Conservation (phyloP, 768 basidiomycete species). For the Pisolithus sp. region DNA sequence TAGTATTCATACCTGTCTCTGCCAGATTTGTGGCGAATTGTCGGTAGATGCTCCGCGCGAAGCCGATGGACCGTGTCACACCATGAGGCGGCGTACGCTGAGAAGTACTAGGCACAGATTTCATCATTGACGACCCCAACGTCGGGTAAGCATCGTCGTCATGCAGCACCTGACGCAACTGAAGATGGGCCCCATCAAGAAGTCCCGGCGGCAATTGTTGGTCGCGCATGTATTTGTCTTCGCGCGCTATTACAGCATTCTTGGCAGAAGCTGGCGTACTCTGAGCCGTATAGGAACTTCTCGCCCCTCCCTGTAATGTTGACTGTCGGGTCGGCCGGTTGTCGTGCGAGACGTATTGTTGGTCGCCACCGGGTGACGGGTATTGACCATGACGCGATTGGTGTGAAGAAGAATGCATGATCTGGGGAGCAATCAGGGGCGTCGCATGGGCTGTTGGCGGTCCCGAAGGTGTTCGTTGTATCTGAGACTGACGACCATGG, state of each 20-base stretch:
- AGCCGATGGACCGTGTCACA: constrained; percentile 8
- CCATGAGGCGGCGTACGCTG: constrained; percentile 19
- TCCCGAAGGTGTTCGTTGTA: constrained; percentile 16
- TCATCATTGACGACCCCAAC: constrained; percentile 23
- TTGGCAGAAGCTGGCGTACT: constrained; percentile 17
- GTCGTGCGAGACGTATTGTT: constrained; percentile 9
- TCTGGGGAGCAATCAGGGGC: constrained; percentile 16
- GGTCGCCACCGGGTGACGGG: constrained; percentile 2
- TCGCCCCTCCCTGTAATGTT: constrained; percentile 15
- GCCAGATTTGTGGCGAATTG: constrained; percentile 18
- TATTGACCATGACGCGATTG: constrained; percentile 19
- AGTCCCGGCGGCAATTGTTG: constrained; percentile 15
- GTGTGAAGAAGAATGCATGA: constrained; percentile 18
- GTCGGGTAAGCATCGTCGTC: constrained; percentile 20
- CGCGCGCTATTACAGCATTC: constrained; percentile 13
- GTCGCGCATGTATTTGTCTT: constrained; percentile 25
- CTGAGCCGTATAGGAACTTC: constrained; percentile 29
- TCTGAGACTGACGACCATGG: constrained; percentile 3
- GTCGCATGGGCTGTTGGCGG: constrained; percentile 15
- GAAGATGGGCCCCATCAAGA: constrained; percentile 12
- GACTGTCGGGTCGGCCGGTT: constrained; percentile 7
- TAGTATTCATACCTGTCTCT: constrained; percentile 21
- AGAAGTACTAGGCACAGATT: constrained; percentile 17
- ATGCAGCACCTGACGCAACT: constrained; percentile 28
- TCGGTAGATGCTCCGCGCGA: constrained; percentile 17